Conservation (phyloP, 2,329 filamentous ascomycete species). For the Capronia americana region DNA sequence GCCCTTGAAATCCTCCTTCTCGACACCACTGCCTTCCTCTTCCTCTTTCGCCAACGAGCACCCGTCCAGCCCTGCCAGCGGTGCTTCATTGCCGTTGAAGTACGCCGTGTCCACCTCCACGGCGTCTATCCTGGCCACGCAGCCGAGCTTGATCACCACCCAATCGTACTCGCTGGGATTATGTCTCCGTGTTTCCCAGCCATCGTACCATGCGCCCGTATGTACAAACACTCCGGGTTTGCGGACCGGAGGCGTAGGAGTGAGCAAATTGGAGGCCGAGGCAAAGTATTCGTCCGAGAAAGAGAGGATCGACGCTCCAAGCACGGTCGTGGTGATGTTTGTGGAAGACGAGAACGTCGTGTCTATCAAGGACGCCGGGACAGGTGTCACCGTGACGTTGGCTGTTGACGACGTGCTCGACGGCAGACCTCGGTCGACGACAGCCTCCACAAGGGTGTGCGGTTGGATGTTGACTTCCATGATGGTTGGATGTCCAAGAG, state of each 20-base stretch:
- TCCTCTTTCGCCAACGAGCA: constrained; percentile 40
- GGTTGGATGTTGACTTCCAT: constrained; percentile 36
- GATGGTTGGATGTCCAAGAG: neutral
- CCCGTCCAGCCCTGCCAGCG: constrained; percentile 51
- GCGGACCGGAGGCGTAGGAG: constrained; percentile 61
- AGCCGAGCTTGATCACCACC: constrained; percentile 61
- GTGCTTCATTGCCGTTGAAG: constrained; percentile 55
- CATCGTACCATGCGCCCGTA: constrained; percentile 69
- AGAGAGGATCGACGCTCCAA: constrained; percentile 62
- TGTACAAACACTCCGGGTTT: constrained; percentile 65
- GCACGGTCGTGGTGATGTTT: constrained; percentile 51
- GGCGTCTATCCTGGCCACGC: constrained; percentile 47
- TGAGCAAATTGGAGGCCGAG: constrained; percentile 64
- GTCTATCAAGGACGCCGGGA: constrained; percentile 60
- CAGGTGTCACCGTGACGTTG: constrained; percentile 36
- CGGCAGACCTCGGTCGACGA: constrained; percentile 19
- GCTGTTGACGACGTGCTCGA: constrained; percentile 25
- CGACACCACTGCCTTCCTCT: constrained; percentile 42
- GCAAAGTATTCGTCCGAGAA: constrained; percentile 69
- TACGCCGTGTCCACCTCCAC: constrained; percentile 54
- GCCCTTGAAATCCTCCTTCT: constrained; percentile 43
- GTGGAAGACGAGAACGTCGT: constrained; percentile 62
- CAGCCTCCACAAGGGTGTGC: constrained; percentile 20
- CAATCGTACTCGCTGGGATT: constrained; percentile 65
- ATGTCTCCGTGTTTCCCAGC: constrained; percentile 68